A percentile compares a stretch with the other conserved stretches of the same genome.
phyloP scores from a whole-genome alignment of 2,329 filamentous ascomycete species.

The Monosporascus sp. region DNA sequence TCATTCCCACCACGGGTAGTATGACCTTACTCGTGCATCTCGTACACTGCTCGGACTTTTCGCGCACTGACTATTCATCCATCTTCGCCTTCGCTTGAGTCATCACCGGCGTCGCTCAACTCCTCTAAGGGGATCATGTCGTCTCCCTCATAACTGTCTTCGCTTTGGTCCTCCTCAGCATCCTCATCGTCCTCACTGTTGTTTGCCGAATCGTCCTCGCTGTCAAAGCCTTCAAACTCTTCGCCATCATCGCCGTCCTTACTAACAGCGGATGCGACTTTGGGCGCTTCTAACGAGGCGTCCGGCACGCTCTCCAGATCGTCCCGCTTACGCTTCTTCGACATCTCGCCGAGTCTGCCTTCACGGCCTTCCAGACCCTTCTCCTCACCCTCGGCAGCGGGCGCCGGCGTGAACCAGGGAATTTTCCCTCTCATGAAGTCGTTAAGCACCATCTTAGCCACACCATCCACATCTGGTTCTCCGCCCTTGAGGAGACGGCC shows the following conservation, averaged over 20 bases:
- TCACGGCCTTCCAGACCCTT: slow-evolving; percentile 62
- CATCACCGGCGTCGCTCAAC: slow-evolving; percentile 24
- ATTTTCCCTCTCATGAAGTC: slow-evolving; percentile 95
- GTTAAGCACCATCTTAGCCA: slow-evolving; percentile 94
- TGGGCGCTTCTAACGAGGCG: slow-evolving; percentile 27
- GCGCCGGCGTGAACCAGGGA: slow-evolving; percentile 89
- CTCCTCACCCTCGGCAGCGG: slow-evolving; percentile 49
- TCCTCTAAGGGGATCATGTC: slow-evolving; percentile 41
- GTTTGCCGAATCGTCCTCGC: slow-evolving; percentile 31
- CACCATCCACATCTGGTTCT: slow-evolving; percentile 91
- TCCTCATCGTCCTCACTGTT: slow-evolving; percentile 21
- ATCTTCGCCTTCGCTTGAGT: slow-evolving; percentile 27
- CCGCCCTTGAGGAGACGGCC: slow-evolving; percentile 84
- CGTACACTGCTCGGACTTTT: slow-evolving; percentile 29
- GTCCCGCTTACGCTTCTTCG: slow-evolving; percentile 67
- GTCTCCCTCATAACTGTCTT: slow-evolving; percentile 37
- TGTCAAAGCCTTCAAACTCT: slow-evolving; percentile 45
- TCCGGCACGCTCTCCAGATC: slow-evolving; percentile 34
- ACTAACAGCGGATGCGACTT: slow-evolving; percentile 19
- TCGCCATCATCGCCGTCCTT: slow-evolving; percentile 31
- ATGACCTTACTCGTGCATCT: neutral
- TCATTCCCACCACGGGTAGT: neutral
- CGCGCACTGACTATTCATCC: slow-evolving; percentile 37
- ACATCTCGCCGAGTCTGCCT: slow-evolving; percentile 81
- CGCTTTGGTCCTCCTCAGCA: slow-evolving; percentile 26